phyloP scores from a whole-genome alignment of 1,284 basidiomycete genomes.

The Melampsora americana region DNA sequence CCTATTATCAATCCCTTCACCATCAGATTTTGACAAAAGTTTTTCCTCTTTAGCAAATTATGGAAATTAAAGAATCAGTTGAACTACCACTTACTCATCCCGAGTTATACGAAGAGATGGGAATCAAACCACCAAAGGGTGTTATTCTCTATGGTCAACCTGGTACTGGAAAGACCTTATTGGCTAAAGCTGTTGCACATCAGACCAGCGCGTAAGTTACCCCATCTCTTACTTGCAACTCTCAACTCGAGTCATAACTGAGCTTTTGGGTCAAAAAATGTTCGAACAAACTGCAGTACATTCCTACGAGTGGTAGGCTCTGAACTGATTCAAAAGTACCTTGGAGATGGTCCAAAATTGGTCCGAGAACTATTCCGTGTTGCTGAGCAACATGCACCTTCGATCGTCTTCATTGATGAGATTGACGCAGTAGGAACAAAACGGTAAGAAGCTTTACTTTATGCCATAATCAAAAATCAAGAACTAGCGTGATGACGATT shows the following conservation, averaged over 20 bases:
- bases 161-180: constrained; percentile 95
- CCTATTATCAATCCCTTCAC: constrained; percentile 38
- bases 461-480: no score
- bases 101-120: constrained; percentile 99
- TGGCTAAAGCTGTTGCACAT: constrained; percentile 98
- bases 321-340: constrained; percentile 97
- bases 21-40: neutral
- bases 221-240: neutral
- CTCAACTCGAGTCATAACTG: neutral
- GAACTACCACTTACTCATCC: constrained; percentile 97
- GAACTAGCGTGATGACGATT: neutral
- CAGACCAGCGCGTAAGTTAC: constrained; percentile 63
- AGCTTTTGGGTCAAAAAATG: neutral
- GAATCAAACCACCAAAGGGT: constrained; percentile 96
- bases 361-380: constrained; percentile 58
- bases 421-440: constrained; percentile 58
- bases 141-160: constrained; percentile 98
- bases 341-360: constrained; percentile 73
- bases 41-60: constrained; percentile 18
- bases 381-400: constrained; percentile 57
- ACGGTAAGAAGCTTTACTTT: constrained; percentile 68
- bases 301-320: constrained; percentile 97
- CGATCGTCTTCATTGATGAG: constrained; percentile 58
- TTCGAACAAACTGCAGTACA: constrained; percentile 66
- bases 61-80: constrained; percentile 74